Evolutionary conservation across 805 yeast genomes (phyloP), one percentile per base, ranked within the genome.

Genomic region (Ogataea corticis): DNA sequence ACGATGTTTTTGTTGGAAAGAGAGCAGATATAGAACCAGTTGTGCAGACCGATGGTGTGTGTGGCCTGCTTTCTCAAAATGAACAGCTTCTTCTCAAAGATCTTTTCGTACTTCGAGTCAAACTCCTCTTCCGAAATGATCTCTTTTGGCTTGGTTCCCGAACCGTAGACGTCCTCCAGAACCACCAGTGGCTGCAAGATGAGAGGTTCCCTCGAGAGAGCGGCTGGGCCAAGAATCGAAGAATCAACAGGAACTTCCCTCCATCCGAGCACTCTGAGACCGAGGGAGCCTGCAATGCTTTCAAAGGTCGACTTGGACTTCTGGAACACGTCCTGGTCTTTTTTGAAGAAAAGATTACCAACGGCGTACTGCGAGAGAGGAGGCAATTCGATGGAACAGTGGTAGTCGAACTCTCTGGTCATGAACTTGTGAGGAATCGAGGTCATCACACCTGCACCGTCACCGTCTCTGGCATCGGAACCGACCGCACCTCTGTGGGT

Each of bases 401-500:
- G 79, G 57, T 84, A 81, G 58, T 79, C 79, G 65, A 91, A 91
- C 71, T 92, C 98, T 66, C 92, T 81, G 48, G 69, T 68, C 76
- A 92, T 81, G 66, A 94, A 88, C 54, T 79, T 82, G 70, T 91
- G 97, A 29, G 97, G 97, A 51, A 92, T 82, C 25, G 96, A 85
- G 41, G 94, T 80, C 80, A 92, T 81, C 50, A 92, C 89, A 67
- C 99, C 99, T 21, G 99, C 99, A 69, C 99, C 99, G 65, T 92
- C 99, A 69, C 99, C 99, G 66, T 92, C 97, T 59, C 90, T 82
- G 17, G 97, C 96, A 62, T 91, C 96, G 1, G 89, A 76, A 48
- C 96, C 96, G 49, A 91, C 97, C 33, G 98, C 98, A 64, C 99
- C 99, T 72, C 99, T 82, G 69, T 92, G 99, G 50, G 97, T 87